These are phyloP conservation scores for Pseudoneurospora amorphoporcata DNA, from an alignment of 495 filamentous ascomycete species.

Conservation along the genomic window DNA sequence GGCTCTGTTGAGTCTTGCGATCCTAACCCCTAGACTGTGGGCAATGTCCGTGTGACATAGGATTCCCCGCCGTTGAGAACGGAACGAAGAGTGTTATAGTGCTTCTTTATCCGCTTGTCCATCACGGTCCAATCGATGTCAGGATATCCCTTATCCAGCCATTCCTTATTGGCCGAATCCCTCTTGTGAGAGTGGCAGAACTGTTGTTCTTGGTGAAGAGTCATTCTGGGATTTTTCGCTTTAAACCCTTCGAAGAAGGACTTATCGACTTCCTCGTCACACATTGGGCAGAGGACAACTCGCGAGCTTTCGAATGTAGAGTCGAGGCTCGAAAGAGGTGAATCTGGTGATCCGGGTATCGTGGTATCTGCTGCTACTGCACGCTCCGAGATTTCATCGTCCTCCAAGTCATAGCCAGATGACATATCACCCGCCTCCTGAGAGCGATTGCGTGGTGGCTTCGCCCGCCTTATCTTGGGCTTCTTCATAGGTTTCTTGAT, in stretches of 20 bases:
- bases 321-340: conserved; percentile 6
- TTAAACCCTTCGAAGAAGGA: conserved; percentile 40
- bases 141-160: conserved; percentile 60
- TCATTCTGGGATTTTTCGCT: conserved; percentile 36
- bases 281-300: conserved; percentile 54
- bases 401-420: not conserved
- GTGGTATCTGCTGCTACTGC: no score
- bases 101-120: conserved; percentile 47
- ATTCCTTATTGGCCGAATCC: conserved; percentile 46
- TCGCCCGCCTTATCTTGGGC: not conserved
- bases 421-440: not conserved
- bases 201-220: conserved; percentile 46
- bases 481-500: no score
- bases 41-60: no score
- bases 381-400: not conserved
- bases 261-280: conserved; percentile 47
- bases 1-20: no score
- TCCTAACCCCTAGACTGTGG: no score
- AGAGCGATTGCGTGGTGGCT: not conserved
- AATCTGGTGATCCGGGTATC: conserved; percentile 2
- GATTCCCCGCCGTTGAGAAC: conserved; percentile 53
- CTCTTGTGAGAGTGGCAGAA: conserved; percentile 69
- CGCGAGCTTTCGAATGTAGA: not conserved
- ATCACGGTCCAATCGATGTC: conserved; percentile 65
- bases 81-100: conserved; percentile 43